Evolutionary conservation across 441 rosid species (phyloP).

Genomic region (Kokia cookei): DNA sequence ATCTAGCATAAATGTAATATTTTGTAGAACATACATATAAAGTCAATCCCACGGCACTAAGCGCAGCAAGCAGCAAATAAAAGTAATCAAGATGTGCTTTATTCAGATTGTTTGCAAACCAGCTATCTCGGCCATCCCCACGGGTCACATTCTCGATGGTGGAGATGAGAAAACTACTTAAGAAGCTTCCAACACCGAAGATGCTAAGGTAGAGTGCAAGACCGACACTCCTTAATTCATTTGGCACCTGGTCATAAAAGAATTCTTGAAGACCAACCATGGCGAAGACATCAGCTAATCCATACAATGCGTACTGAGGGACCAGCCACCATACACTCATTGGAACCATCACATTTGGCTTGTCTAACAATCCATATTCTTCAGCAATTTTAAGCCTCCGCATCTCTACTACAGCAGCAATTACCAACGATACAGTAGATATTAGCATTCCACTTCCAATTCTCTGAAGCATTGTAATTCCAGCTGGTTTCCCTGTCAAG

Average conservation of each 20-base stretch:
- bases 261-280: slow-evolving; percentile 73
- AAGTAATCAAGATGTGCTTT: slow-evolving; percentile 60
- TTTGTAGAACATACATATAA: slow-evolving; percentile 41
- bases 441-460: slow-evolving; percentile 53
- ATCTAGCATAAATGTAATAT: slow-evolving; percentile 35
- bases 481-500: slow-evolving; percentile 43
- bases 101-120: slow-evolving; percentile 61
- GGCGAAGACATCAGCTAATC: slow-evolving; percentile 46
- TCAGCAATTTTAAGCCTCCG: slow-evolving; percentile 46
- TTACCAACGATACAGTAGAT: slow-evolving; percentile 38
- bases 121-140: slow-evolving; percentile 34
- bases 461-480: slow-evolving; percentile 68
- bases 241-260: slow-evolving; percentile 64
- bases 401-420: slow-evolving; percentile 29
- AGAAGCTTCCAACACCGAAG: slow-evolving; percentile 31
- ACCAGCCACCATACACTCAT: slow-evolving; percentile 72
- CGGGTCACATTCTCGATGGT: slow-evolving; percentile 38
- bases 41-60: slow-evolving; percentile 31
- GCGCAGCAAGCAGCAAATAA: slow-evolving; percentile 58
- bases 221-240: slow-evolving; percentile 54
- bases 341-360: slow-evolving; percentile 45
- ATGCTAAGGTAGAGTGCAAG: slow-evolving; percentile 28
- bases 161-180: slow-evolving; percentile 57
- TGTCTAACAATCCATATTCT: slow-evolving; percentile 33
- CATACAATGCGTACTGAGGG: slow-evolving; percentile 53